These are phyloP conservation scores for Pseudonitzschia pungens DNA, from an alignment of 108 stramenopile genomes.

Conservation along the genomic window DNA sequence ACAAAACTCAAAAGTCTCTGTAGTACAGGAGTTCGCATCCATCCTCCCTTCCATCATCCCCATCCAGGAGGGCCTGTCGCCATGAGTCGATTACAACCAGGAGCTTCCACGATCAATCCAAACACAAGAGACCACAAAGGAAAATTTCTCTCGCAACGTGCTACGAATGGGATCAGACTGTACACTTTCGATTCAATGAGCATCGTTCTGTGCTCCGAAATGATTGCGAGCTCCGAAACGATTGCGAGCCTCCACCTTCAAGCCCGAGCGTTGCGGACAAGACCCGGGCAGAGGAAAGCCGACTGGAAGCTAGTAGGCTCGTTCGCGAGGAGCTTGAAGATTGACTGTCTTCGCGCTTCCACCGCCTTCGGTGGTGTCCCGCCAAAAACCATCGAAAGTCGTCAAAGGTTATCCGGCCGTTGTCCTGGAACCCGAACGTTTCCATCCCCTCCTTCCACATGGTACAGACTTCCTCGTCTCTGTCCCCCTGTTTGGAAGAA, in stretches of 20 bases:
- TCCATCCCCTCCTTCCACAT: constrained; percentile 44
- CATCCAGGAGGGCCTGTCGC: too few species aligned
- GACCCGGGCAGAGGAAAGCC: neutral
- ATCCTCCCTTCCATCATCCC: too few species aligned
- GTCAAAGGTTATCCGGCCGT: constrained; percentile 49
- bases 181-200: too few species aligned
- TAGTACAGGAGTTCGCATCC: too few species aligned
- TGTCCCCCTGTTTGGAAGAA: constrained; percentile 52
- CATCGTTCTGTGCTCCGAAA: neutral
- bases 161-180: too few species aligned
- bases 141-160: too few species aligned
- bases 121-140: too few species aligned
- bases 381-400: constrained; percentile 66
- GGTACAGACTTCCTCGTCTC: constrained; percentile 38
- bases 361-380: constrained; percentile 26
- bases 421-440: constrained; percentile 4
- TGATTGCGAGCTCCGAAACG: too few species aligned
- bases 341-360: neutral
- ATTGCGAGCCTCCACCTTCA: neutral
- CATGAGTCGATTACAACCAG: too few species aligned
- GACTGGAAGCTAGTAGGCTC: too few species aligned
- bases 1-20: too few species aligned
- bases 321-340: neutral
- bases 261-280: neutral
- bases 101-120: too few species aligned